phyloP scores from a whole-genome alignment of 179 eudicot species.

The Beta lomatogona region DNA sequence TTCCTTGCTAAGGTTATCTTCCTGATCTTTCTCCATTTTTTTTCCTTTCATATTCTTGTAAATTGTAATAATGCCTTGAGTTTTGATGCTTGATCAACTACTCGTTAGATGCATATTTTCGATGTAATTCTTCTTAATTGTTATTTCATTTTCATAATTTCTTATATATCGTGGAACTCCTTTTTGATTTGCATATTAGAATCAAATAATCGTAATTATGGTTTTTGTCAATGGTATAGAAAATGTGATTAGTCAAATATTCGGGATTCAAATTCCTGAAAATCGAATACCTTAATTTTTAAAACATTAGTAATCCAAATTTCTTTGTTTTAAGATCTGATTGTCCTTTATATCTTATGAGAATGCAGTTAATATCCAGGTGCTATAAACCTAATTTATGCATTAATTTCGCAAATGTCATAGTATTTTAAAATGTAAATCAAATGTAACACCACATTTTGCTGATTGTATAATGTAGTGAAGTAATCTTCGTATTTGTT shows the following conservation, averaged over 20 bases:
- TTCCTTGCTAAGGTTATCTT: slow-evolving; percentile 3
- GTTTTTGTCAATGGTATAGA: too few species aligned
- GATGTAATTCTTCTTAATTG: neutral
- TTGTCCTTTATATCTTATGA: neutral
- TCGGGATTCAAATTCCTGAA: too few species aligned
- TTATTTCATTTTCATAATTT: neutral
- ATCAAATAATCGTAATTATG: too few species aligned
- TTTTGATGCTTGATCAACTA: neutral
- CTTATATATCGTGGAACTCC: neutral
- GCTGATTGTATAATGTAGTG: neutral
- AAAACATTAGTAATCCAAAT: neutral
- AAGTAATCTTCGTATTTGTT: too few species aligned
- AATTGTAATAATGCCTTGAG: neutral
- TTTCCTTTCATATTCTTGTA: neutral
- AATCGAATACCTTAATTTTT: neutral
- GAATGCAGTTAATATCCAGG: slow-evolving; percentile 2
- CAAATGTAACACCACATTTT: neutral
- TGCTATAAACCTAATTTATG: neutral
- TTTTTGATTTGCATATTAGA: too few species aligned
- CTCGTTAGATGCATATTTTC: neutral
- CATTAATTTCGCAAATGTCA: neutral
- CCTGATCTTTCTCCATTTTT: neutral
- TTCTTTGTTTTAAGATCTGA: neutral
- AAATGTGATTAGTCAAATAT: neutral
- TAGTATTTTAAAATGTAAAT: neutral